Evolutionary conservation across 1,139 yeast genomes (phyloP).

Genomic region (Scheffersomyces titani): DNA sequence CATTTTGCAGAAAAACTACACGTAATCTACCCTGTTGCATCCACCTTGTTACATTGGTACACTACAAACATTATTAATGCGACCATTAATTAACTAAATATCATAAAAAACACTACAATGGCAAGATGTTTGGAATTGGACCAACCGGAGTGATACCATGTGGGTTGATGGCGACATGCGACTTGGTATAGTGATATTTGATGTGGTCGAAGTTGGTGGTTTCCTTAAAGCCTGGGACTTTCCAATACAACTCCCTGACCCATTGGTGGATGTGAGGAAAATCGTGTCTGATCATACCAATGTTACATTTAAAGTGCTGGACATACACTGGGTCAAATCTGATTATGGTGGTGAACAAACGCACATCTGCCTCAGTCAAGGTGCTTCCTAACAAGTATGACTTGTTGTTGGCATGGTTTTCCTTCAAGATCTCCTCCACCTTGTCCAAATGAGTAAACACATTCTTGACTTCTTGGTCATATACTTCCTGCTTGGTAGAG

Average conservation of each 20-base stretch:
- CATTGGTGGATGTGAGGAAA: conserved; percentile 80
- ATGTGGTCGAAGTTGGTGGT: conserved; percentile 90
- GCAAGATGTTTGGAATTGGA: conserved; percentile 73
- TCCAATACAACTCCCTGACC: conserved; percentile 87
- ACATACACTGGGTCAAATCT: conserved; percentile 91
- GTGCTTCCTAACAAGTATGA: conserved; percentile 62
- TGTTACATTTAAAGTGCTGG: conserved; percentile 92
- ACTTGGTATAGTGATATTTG: conserved; percentile 83
- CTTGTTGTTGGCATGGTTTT: conserved; percentile 38
- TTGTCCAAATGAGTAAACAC: conserved; percentile 74
- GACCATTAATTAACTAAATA: neutral
- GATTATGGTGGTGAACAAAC: conserved; percentile 77
- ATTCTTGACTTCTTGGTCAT: conserved; percentile 67
- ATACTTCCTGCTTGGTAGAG: conserved; percentile 81
- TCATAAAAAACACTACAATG: conserved; percentile 13
- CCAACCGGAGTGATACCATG: conserved; percentile 85
- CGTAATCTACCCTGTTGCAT: no score
- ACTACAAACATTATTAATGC: no score
- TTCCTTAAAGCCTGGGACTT: conserved; percentile 67
- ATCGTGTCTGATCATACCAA: conserved; percentile 76
- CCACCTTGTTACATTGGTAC: no score
- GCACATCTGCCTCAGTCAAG: conserved; percentile 86
- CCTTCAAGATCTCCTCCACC: conserved; percentile 63
- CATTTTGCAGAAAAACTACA: no score
- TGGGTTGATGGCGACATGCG: conserved; percentile 82